phyloP scores from a whole-genome alignment of 78 protist genomes.

The Tieghemostelium lacteum region DNA sequence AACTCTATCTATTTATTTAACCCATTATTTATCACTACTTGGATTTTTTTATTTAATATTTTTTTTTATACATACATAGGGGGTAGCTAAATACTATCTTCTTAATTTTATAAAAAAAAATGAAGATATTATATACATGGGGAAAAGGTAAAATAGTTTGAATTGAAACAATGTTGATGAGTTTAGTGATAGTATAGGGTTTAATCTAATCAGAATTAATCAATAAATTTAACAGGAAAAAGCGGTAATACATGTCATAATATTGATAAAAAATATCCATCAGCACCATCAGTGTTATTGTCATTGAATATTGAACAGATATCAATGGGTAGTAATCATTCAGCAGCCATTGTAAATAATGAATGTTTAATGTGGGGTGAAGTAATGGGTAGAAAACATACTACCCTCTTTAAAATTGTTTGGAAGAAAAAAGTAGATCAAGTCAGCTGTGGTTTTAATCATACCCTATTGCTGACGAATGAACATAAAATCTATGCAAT shows the following conservation, averaged over 20 bases:
- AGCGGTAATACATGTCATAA: conserved; percentile 76
- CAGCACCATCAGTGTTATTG: conserved; percentile 70
- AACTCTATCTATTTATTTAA: too few species aligned
- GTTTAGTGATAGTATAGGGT: background rate
- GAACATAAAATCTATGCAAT: conserved; percentile 35
- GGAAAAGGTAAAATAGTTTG: conserved; percentile 43
- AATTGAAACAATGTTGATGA: background rate
- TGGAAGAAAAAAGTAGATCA: conserved; percentile 35
- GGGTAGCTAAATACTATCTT: too few species aligned
- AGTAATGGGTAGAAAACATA: conserved; percentile 70
- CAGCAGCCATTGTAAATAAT: conserved; percentile 66
- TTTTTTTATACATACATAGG: too few species aligned
- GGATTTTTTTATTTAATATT: too few species aligned
- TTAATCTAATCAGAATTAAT: background rate
- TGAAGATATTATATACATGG: conserved; percentile 70
- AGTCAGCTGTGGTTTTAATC: conserved; percentile 67
- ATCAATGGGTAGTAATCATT: conserved; percentile 53
- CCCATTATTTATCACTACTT: too few species aligned
- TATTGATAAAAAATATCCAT: conserved; percentile 60
- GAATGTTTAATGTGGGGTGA: conserved; percentile 81
- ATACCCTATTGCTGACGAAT: conserved; percentile 35
- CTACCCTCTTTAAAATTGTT: conserved; percentile 53
- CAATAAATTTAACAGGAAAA: conserved; percentile 20
- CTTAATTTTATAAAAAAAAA: too few species aligned
- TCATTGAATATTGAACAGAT: conserved; percentile 55